Base-by-base conservation (phyloP, 495 filamentous ascomycete species). In the Clavariopsis aquatica region DNA sequence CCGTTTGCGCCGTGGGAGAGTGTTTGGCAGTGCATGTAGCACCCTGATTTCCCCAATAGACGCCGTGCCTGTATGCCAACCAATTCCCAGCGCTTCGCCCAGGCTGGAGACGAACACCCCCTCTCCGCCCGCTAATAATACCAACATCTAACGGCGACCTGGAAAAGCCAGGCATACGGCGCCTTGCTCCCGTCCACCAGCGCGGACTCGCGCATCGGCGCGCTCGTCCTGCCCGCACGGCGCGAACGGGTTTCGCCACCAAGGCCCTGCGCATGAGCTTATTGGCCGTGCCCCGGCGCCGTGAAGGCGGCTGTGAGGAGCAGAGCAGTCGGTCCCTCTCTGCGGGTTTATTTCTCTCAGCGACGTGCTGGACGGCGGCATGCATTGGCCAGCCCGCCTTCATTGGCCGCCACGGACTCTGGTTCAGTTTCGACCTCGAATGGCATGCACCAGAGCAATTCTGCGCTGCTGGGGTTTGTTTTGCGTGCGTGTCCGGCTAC, bases 331-430 rank as follows among this genome's bases (percentile, higher is more conserved):
- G 41, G 51, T 51, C 43, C 53, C 22, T 57, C 26, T 49, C 23
- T 19, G 52, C 61, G 46, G 61, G 22, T 54, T 55, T 46, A 31
- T 62, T 55, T 12, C 56, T 20, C 34, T 13, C 47, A 55, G 52
- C 51, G 28, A 36, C 29, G 43, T 58, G 62, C 62, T 58, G 52
- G 62, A 57, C 51, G 4, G 56, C 58, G 52, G 62, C 52, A 66
- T 66, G 67, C 58, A 63, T 63, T 22, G 58, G 57, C 58, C 43
- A 24, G 31, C 23, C 27, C 34, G 15, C 17, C 15, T 49, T 62
- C 31, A 70, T 70, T 70, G 67, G 67, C 46, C 43, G 57, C 62
- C 57, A 63, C 62, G 56, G 63, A 52, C 46, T 64, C 66, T 65
- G 52, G 66, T 43, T 64, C 51, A 65, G 62, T 65, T 62, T 65